Evolutionary conservation across 495 filamentous ascomycete species (phyloP), one percentile per base, ranked within the genome.

Genomic region (Physcia stellaris): DNA sequence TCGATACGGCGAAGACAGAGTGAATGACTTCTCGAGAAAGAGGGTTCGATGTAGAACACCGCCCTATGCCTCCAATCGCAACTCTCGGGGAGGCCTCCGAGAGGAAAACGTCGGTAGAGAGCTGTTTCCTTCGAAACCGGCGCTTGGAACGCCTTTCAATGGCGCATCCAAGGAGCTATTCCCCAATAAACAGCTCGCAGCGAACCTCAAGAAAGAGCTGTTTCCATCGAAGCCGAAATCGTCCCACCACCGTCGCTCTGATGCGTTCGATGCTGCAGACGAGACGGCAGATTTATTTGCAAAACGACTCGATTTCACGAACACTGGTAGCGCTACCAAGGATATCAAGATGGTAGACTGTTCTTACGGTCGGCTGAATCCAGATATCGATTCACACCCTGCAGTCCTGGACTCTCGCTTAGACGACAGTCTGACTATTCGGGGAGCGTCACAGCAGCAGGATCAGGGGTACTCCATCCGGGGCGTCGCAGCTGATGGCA

Each of bases 401-500:
- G 42, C 35, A 7, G 18, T 20, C 11, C 29, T 7, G 12, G 24
- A 18, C 6, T 16, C 35, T 16, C 12, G 31, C 22, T 43, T 55
- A 6, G 43, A 47, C n/a, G 45, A 47, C 12, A 64, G 60, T 11
- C 63, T 79, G 44, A 75, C 52, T 50, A 84, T 85, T 42, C 75
- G 77, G 39, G 79, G 81, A 23, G 44, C 67, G 26, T 68, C 73
- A 4, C 58, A 47, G 15, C 61, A 65, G 34, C 64, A 63, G 27
- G 63, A 73, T 33, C 63, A 70, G 41, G 79, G 71, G 1, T 68
- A 78, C 47, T 64, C 70, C 4, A 83, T 88, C 47, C 80, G 79
- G 30, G 82, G 81, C 2, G 53, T 57, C 6, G 62, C 64, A 13
- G 55, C 59, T 22, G 47, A 61, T 17, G 63, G 65, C 6, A 45